Percentiles rank a stretch among this genome's conserved stretches.
phyloP scores from a whole-genome alignment of 2,329 filamentous ascomycete species.

The Curvularia eragrostidis region DNA sequence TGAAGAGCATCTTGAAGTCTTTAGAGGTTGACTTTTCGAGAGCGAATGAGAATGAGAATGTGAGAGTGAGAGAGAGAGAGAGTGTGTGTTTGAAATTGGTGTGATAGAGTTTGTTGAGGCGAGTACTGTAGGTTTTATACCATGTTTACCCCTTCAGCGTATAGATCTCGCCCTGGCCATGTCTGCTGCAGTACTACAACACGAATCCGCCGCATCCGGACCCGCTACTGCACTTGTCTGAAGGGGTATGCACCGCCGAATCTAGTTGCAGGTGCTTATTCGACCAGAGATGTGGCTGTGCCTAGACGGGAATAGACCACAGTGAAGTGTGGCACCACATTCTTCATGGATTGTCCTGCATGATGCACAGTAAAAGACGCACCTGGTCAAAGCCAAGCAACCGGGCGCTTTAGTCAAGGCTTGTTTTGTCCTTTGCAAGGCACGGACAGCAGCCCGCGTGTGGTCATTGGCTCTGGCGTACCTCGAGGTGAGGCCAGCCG shows the following conservation, averaged over 20 bases:
- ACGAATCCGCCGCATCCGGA: constrained; percentile 3
- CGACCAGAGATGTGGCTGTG: neutral
- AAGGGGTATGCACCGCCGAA: neutral
- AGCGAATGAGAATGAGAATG: neutral
- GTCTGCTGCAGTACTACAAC: neutral
- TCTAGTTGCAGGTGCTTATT: constrained; percentile 2
- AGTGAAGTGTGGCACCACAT: constrained; percentile 1
- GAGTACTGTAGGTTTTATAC: constrained; percentile 8
- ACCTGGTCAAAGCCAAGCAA: neutral
- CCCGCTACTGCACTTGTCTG: constrained; percentile 1
- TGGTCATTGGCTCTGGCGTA: constrained; percentile 4
- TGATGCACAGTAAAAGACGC: neutral
- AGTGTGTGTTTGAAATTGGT: neutral
- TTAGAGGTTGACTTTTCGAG: neutral
- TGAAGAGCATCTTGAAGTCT: constrained; percentile 29
- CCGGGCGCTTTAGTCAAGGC: neutral
- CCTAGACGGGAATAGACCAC: neutral
- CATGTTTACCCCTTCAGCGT: neutral
- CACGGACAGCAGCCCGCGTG: neutral
- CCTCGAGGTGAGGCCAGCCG: neutral
- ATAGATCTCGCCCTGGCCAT: neutral
- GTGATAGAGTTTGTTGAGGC: neutral
- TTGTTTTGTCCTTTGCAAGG: neutral
- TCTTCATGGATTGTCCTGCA: neutral
- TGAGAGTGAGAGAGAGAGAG: neutral